Percentiles rank a stretch among this genome's conserved stretches.
phyloP scores from a whole-genome alignment of 2,329 filamentous ascomycete species.

The Alternaria gaisen region DNA sequence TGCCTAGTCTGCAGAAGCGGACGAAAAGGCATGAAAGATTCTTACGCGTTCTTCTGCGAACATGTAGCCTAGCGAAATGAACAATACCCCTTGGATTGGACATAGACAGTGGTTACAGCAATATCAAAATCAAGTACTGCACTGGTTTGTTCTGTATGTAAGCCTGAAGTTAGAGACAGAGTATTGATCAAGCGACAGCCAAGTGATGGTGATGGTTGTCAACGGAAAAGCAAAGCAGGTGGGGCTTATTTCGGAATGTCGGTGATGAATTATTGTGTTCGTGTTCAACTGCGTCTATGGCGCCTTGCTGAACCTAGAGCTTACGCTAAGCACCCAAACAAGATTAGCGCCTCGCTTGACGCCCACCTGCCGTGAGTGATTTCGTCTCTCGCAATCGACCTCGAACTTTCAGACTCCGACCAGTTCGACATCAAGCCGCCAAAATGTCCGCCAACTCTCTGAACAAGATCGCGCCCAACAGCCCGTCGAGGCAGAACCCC shows the following conservation, averaged over 20 bases:
- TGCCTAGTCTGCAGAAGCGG: too few relatives aligned
- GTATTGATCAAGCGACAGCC: neutral
- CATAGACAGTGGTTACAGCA: neutral
- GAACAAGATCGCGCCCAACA: slow-evolving; percentile 99
- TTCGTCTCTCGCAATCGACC: neutral
- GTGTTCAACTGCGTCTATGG: neutral
- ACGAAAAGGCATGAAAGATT: neutral
- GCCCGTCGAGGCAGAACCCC: slow-evolving; percentile 93
- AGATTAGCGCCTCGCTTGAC: slow-evolving; percentile 16
- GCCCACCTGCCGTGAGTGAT: slow-evolving; percentile 10
- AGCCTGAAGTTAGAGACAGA: neutral
- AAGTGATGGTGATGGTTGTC: neutral
- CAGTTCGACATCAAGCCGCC: slow-evolving; percentile 52
- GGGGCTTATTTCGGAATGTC: neutral
- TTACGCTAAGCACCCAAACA: neutral
- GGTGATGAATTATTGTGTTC: neutral
- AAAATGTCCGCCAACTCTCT: slow-evolving; percentile 70
- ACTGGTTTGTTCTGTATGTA: neutral
- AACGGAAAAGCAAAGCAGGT: neutral
- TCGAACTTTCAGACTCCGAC: slow-evolving; percentile 35
- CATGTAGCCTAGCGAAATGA: neutral
- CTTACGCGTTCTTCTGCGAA: neutral
- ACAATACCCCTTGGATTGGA: neutral
- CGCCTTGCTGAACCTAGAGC: neutral
- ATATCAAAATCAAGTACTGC: neutral